A percentile compares a stretch with the other conserved stretches of the same genome.
Conservation (phyloP, 805 yeast species). For the Ogataea allantospora region DNA sequence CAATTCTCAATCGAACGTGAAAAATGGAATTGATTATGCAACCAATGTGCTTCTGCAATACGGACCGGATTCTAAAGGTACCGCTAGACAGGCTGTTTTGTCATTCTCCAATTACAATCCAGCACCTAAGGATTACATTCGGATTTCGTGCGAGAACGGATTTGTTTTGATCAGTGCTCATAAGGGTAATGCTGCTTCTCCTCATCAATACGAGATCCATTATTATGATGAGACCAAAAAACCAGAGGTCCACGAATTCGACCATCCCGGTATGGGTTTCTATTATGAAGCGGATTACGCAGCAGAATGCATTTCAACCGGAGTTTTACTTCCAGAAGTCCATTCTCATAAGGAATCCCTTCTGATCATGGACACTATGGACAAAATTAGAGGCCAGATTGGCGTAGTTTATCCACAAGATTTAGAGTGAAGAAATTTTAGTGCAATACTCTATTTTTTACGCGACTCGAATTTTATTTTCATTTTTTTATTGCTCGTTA, state of each 20-base stretch:
- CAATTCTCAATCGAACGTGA: conserved; percentile 37
- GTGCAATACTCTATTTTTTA: not conserved
- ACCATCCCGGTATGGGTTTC: conserved; percentile 44
- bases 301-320: conserved; percentile 43
- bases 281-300: conserved; percentile 56
- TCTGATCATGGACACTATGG: conserved; percentile 48
- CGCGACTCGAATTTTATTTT: conserved; percentile 2
- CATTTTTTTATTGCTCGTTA: not conserved
- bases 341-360: conserved; percentile 44
- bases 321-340: conserved; percentile 36
- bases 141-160: conserved; percentile 23
- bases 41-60: conserved; percentile 39
- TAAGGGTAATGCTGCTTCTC: conserved; percentile 24
- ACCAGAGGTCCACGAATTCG: conserved; percentile 30
- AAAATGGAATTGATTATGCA: conserved; percentile 43
- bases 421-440: not conserved
- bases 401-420: conserved; percentile 46
- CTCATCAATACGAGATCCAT: conserved; percentile 32
- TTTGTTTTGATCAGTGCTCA: conserved; percentile 14
- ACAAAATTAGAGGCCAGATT: conserved; percentile 42
- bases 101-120: conserved; percentile 24
- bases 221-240: conserved; percentile 29
- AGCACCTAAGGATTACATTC: conserved; percentile 13
- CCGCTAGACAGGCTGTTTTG: conserved; percentile 42
- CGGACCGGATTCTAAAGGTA: conserved; percentile 18